These are phyloP conservation scores for Eutrema heterophyllum DNA, from an alignment of 345 rosid species.

Conservation along the genomic window DNA sequence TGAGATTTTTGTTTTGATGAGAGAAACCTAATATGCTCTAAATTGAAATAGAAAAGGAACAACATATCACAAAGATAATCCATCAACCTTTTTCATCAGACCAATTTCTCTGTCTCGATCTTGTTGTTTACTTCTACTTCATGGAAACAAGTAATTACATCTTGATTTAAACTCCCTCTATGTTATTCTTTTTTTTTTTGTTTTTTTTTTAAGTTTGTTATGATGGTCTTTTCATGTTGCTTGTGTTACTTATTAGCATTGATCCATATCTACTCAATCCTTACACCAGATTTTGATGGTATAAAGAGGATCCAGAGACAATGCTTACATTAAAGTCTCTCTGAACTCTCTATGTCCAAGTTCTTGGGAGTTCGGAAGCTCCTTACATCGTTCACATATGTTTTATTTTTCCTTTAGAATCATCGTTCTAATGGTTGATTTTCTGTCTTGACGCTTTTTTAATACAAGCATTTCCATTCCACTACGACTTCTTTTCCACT, in stretches of 20 bases:
- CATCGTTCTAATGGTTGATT: background rate
- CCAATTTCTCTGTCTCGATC: background rate
- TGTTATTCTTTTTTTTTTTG: no score
- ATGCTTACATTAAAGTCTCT: constrained; percentile 43
- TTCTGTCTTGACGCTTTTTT: background rate
- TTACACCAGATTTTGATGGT: constrained; percentile 18
- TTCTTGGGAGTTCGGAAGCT: constrained; percentile 46
- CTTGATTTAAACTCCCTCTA: background rate
- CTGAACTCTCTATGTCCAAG: constrained; percentile 29
- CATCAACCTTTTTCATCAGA: background rate
- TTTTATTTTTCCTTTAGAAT: background rate
- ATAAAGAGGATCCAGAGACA: constrained; percentile 1
- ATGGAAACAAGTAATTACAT: no score
- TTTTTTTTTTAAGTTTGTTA: no score
- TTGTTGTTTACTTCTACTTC: no score
- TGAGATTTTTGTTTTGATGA: background rate
- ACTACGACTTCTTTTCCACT: background rate
- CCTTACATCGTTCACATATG: constrained; percentile 27
- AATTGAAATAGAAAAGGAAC: background rate
- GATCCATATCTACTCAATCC: constrained; percentile 5
- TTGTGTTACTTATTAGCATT: background rate
- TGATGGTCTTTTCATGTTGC: background rate
- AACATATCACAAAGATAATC: background rate
- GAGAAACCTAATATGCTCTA: background rate
- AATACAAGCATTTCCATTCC: background rate